Conservation (phyloP, 2,329 filamentous ascomycete species). For the Fusarium miscanthi region DNA sequence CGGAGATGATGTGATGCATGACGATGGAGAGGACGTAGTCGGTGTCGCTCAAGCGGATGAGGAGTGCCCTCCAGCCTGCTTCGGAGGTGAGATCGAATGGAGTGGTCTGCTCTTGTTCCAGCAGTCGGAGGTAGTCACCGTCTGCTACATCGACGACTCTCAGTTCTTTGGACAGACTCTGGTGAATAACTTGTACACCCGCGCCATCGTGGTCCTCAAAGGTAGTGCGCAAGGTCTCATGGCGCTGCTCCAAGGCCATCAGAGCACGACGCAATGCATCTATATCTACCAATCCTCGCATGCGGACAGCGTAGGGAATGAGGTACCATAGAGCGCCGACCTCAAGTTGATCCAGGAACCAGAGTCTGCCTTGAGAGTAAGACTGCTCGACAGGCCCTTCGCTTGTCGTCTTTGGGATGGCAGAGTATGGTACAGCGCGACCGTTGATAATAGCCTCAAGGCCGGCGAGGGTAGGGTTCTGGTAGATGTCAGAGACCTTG, state of each 20-base stretch:
- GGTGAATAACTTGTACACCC: not conserved
- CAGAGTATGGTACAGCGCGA: not conserved
- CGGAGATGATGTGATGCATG: conserved; percentile 47
- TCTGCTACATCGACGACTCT: conserved; percentile 69
- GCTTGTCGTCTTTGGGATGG: not conserved
- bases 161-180: conserved; percentile 1
- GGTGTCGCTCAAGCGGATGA: conserved; percentile 18
- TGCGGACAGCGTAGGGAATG: not conserved
- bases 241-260: not conserved
- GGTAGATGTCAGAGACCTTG: conserved; percentile 6
- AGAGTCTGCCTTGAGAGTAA: conserved; percentile 3
- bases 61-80: not conserved
- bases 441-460: not conserved
- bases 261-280: not conserved
- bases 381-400: conserved; percentile 6
- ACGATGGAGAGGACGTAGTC: conserved; percentile 43
- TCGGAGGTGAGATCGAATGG: not conserved
- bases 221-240: not conserved
- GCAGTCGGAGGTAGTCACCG: fast-evolving
- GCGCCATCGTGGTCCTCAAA: not conserved
- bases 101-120: not conserved
- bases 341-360: conserved; percentile 18
- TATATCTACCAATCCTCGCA: not conserved
- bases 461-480: not conserved
- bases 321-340: conserved; percentile 7